Evolutionary conservation across 225 moss, liverwort and hornwort genomes (phyloP).

Genomic region (Sphagnum contortum): DNA sequence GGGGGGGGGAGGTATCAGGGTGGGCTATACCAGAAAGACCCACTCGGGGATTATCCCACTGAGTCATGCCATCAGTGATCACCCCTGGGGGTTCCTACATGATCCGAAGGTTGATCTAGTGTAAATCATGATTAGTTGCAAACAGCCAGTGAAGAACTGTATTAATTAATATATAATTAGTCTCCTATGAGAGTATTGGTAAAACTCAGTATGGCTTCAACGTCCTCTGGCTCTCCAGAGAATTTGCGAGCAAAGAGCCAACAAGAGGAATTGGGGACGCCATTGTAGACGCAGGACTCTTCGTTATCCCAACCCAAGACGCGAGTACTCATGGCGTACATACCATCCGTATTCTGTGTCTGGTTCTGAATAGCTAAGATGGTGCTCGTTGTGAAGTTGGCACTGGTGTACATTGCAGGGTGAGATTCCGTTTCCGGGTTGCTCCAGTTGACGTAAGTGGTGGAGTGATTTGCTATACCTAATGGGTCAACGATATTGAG

Average conservation of each 20-base stretch:
- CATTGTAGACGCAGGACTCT: conserved; percentile 1
- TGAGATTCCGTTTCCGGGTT: not conserved
- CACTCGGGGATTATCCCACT: too few species aligned
- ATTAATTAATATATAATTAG: too few species aligned
- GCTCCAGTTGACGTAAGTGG: conserved; percentile 5
- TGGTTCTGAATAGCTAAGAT: conserved; percentile 1
- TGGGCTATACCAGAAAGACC: too few species aligned
- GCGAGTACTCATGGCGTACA: not conserved
- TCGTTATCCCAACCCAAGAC: not conserved
- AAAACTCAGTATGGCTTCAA: not conserved
- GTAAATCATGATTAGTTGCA: too few species aligned
- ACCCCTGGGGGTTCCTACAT: too few species aligned
- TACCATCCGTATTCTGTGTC: conserved; percentile 3
- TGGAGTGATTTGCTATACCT: conserved; percentile 1
- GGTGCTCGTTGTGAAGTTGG: not conserved
- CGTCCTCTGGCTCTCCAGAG: not conserved
- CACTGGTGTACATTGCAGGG: not conserved
- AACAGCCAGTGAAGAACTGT: too few species aligned
- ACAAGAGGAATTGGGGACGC: not conserved
- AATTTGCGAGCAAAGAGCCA: conserved; percentile 10
- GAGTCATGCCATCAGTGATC: too few species aligned
- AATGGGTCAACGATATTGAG: not conserved
- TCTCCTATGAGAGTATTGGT: too few species aligned
- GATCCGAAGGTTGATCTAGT: too few species aligned
- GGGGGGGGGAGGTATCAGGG: too few species aligned